Conservation (phyloP, 345 rosid genomes). For the Gossypium thurberi region DNA sequence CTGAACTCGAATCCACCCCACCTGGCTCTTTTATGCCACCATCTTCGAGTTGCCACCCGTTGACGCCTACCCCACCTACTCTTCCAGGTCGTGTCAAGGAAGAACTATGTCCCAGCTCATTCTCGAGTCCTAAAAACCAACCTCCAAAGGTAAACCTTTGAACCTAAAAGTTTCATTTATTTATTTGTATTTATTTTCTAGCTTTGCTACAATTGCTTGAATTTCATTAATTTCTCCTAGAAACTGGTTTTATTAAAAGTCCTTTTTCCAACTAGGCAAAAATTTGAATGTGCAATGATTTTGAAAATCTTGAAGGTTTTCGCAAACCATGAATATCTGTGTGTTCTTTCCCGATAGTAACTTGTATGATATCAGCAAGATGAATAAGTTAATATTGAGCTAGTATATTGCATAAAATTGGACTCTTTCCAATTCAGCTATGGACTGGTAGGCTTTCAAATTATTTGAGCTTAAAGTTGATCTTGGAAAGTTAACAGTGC, state of each 20-base stretch:
- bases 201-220: background rate
- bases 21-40: constrained; percentile 56
- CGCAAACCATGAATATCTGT: background rate
- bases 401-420: background rate
- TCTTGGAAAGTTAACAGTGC: background rate
- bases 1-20: constrained; percentile 74
- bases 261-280: background rate
- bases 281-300: background rate
- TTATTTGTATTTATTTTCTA: background rate
- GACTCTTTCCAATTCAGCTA: background rate
- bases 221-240: background rate
- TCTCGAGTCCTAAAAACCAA: constrained; percentile 76
- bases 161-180: background rate
- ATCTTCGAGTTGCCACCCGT: constrained; percentile 63
- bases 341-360: background rate
- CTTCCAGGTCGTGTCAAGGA: constrained; percentile 73
- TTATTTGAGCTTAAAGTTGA: background rate
- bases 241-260: background rate
- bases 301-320: background rate
- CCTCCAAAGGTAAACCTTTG: constrained; percentile 64
- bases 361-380: background rate
- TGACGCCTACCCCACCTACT: constrained; percentile 78
- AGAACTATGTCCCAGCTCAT: constrained; percentile 61
- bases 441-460: background rate
- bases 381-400: background rate